A percentile compares a stretch with the other conserved stretches of the same genome.
Evolutionary conservation across 73 alveolate species (phyloP).

Genomic region (Breviolum minutum): DNA sequence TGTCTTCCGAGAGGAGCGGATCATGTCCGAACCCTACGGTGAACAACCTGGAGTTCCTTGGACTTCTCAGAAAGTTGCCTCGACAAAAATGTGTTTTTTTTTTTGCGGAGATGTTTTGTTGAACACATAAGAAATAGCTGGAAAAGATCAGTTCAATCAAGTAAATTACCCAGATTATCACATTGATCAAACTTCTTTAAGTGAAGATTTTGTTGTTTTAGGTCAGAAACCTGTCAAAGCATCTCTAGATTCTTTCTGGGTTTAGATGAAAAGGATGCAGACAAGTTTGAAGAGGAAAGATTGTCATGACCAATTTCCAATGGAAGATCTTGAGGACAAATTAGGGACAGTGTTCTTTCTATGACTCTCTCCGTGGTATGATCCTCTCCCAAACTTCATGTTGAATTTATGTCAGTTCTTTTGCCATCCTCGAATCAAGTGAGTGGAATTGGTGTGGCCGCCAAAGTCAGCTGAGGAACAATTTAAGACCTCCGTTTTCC

Average conservation of each 20-base stretch:
- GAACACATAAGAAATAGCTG: too few species aligned
- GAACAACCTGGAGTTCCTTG: background rate
- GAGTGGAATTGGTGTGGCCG: too few species aligned
- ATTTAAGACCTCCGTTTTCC: constrained; percentile 72
- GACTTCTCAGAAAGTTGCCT: background rate
- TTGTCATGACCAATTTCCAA: background rate
- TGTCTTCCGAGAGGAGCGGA: constrained; percentile 37
- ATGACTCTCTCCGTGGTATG: background rate
- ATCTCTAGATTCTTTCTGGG: too few species aligned
- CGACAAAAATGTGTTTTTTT: too few species aligned
- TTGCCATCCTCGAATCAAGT: too few species aligned
- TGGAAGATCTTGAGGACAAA: background rate
- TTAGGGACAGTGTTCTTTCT: background rate
- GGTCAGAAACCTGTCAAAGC: too few species aligned
- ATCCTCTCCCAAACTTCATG: background rate
- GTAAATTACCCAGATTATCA: too few species aligned
- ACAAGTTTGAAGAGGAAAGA: background rate
- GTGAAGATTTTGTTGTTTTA: too few species aligned
- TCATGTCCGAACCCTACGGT: constrained; percentile 90
- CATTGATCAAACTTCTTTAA: too few species aligned
- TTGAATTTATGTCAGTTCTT: too few species aligned
- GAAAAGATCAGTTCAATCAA: too few species aligned
- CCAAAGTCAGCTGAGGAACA: constrained; percentile 16
- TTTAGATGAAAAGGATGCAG: background rate
- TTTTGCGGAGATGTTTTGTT: too few species aligned